Percentiles rank a stretch among this genome's conserved stretches.
These are phyloP conservation scores for Pseudogymnoascus sp. DNA, from an alignment of 2,329 filamentous ascomycete species.

Conservation along the genomic window DNA sequence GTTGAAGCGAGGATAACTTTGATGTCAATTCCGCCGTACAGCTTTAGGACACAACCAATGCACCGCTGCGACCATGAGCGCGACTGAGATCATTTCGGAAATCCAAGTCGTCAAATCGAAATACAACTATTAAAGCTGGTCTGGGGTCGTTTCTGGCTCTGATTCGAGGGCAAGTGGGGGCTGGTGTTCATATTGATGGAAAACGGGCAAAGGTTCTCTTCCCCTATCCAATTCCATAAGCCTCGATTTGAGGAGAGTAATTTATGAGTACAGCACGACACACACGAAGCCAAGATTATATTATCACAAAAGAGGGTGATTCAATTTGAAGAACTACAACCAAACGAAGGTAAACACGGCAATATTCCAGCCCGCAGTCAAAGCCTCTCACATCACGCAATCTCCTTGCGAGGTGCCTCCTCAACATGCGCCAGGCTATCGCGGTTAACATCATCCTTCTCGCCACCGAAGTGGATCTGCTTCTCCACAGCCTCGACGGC, in stretches of 20 bases:
- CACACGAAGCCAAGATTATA: neutral
- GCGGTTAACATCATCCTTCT: conserved; percentile 1
- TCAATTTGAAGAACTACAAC: conserved; percentile 2
- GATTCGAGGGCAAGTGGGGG: neutral
- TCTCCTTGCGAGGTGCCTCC: neutral
- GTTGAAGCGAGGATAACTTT: neutral
- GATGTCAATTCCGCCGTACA: too few species aligned
- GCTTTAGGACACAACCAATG: neutral
- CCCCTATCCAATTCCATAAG: neutral
- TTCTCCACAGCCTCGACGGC: conserved; percentile 31
- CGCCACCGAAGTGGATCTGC: conserved; percentile 23
- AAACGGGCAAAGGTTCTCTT: neutral
- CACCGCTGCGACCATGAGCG: neutral
- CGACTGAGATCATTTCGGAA: neutral
- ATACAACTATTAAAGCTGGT: neutral
- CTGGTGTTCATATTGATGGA: neutral
- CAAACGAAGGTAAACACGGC: neutral
- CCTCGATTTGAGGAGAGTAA: neutral
- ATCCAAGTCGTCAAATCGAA: neutral
- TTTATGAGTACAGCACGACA: neutral
- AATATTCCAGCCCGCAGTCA: conserved; percentile 2
- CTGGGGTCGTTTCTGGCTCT: neutral
- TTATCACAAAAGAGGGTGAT: neutral
- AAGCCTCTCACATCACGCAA: neutral
- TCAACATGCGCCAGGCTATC: conserved; percentile 2